Conservation (phyloP, 768 basidiomycete species). For the Pleurotus eryngii region DNA sequence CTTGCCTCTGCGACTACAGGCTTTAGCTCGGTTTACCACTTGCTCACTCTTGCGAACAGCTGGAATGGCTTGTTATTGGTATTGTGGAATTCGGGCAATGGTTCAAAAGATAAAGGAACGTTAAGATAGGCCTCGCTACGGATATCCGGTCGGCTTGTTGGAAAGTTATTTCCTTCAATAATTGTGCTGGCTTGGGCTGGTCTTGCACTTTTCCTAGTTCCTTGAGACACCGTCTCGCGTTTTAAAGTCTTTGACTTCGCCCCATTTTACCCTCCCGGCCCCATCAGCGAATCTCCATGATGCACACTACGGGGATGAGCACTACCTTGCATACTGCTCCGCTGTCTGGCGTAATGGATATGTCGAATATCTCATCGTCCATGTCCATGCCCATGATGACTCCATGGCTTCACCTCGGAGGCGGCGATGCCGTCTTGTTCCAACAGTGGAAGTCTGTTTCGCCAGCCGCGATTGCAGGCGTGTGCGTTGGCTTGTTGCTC, state of each 20-base stretch:
- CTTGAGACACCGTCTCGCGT: neutral
- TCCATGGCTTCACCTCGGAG: slow-evolving; percentile 67
- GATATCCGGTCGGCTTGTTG: too few relatives aligned
- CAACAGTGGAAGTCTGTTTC: slow-evolving; percentile 64
- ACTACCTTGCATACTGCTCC: neutral
- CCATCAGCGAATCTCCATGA: neutral
- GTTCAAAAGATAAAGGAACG: too few relatives aligned
- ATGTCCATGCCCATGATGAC: slow-evolving; percentile 42
- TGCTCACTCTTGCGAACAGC: neutral
- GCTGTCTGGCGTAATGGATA: neutral
- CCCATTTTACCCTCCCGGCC: neutral
- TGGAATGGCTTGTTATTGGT: too few relatives aligned
- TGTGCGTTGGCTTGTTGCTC: slow-evolving; percentile 66
- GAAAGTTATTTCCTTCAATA: too few relatives aligned
- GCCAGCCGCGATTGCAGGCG: slow-evolving; percentile 66
- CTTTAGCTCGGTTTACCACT: neutral
- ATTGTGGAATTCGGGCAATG: too few relatives aligned
- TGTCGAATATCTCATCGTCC: slow-evolving; percentile 8
- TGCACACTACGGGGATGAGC: neutral
- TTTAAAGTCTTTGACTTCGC: neutral
- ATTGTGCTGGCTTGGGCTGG: too few relatives aligned
- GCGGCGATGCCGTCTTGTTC: slow-evolving; percentile 65
- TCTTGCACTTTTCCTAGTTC: too few relatives aligned
- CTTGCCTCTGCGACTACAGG: neutral
- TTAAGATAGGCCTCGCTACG: too few relatives aligned